Evolutionary conservation across 139 green algal genomes (phyloP), one percentile per base, ranked within the genome.

Genomic region (Asterochloris sp.): DNA sequence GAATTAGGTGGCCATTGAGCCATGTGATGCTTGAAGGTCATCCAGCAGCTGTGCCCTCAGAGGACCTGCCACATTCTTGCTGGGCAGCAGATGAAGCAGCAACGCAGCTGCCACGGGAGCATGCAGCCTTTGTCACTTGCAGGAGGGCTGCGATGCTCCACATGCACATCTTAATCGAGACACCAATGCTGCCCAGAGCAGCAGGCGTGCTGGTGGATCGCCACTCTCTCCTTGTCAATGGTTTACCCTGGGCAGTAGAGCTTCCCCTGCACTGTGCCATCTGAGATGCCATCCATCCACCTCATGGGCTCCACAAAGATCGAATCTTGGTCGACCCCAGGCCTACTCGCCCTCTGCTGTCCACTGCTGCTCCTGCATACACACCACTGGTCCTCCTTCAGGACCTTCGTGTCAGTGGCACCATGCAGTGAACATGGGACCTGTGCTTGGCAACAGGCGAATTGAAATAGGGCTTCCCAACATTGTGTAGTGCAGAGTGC

Each of bases 261-360:
- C 88, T 98, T 98, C 19, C 95, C 95, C 75, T 93, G 84, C 15
- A 91, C 83, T 16, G 83, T 81, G 0, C 92, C 92, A 54, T 87
- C 83, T 11, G 74, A 66, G 8, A 94, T 74, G 10, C 83, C 68
- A 16, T 85, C 77, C 94, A 98, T 98, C 94, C 94, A 98, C 0
- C 78, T 29, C 83, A 98, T 86, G 0, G 94, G 94, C 85, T 96
- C 91, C 71, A 94, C 61, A 79, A 96, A 98, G 19, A 98, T 67
- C 10, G 89, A 94, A 12, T 85, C 73, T 38, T 87, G 85, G 17
- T 62, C 68, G 10, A 16, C 84, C 27, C 38, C 83, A 23, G 61
- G 71, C 27, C 62, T 29, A 47, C 26, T 60, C 71, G 74, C 81
- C 73, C 62, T 82, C 47, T 38, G 19, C 19, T 74, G 16, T 74